These are phyloP conservation scores for Discostella pseudostelligera DNA, from an alignment of 108 stramenopile species.

Conservation along the genomic window DNA sequence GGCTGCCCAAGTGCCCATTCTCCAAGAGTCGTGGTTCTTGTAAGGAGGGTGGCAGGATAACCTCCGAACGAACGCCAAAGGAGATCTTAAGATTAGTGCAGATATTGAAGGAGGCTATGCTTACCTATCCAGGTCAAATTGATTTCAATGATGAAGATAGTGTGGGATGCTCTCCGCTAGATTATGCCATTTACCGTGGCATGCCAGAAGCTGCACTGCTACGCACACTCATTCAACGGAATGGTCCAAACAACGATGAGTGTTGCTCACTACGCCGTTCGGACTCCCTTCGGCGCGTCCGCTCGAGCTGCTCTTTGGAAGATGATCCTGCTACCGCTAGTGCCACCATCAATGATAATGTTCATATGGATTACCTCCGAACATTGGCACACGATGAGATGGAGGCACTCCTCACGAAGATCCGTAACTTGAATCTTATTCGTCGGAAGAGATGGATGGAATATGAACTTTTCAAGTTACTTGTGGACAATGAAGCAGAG, in stretches of 20 bases:
- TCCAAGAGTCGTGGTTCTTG: background rate
- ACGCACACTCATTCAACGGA: conserved; percentile 18
- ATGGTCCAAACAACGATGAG: background rate
- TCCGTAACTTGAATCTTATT: conserved; percentile 22
- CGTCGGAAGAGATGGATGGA: conserved; percentile 14
- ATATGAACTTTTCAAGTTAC: conserved; percentile 18
- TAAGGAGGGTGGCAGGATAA: background rate
- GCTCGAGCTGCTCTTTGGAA: too few relatives aligned
- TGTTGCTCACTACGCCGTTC: background rate
- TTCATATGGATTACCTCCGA: conserved; percentile 10
- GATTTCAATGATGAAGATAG: conserved; percentile 43
- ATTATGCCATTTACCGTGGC: conserved; percentile 36
- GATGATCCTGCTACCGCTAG: conserved; percentile 2
- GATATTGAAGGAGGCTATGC: conserved; percentile 37
- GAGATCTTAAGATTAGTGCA: conserved; percentile 4
- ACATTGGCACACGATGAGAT: conserved; percentile 31
- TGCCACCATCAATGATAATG: background rate
- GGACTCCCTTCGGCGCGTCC: background rate
- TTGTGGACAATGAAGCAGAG: conserved; percentile 27
- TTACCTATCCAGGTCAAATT: conserved; percentile 33
- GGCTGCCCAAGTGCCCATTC: too few relatives aligned
- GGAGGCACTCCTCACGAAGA: conserved; percentile 14
- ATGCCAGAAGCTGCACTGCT: conserved; percentile 14
- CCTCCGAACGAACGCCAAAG: background rate
- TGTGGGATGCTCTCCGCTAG: conserved; percentile 29